Base-by-base conservation (phyloP, 805 yeast species). In the Yamadazyma sp. region DNA sequence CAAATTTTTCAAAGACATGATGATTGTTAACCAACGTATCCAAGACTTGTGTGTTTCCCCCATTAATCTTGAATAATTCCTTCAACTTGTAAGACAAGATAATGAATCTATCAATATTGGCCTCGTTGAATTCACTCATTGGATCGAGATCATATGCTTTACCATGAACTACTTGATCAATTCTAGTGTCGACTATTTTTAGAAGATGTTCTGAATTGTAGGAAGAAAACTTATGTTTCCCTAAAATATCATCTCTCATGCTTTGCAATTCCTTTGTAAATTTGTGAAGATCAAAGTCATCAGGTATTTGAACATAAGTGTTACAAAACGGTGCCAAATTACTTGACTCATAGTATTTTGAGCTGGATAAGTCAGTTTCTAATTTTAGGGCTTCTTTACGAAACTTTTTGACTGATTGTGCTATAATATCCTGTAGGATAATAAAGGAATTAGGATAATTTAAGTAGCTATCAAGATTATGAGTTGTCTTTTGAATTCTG, bases 11-110 rank as follows among this genome's bases (percentile, higher is more conserved):
- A 46, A 75, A 75, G 8, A 63, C 61, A 38, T 55, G 50, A 35
- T 73, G 75, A 41, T 73, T 75, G 33, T 74, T 70, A 14, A 76
- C 49, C 27, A 80, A 49, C 1, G 80, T 62, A 47, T 81, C 87
- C 47, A 81, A 66, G 9, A 76, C 66, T 34, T 73, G 73, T 2
- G 80, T 63, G 45, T 77, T 73, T 1, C 80, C 82, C 12, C 82
- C 81, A 46, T 81, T 80, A 22, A 75, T 45, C 12, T 58, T 54
- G 52, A 22, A 79, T 60, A 38, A 65, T 48, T 45, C 44, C 76
- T 83, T 23, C 25, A 44, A 30, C 7, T 30, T 36, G 10, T 13
- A 37, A 8, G 31, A 26, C 8, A 43, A 31, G 7, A 7, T 20
- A 20, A 20, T 24, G 12, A 11, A 27, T 11, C 20, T 7, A 27